A percentile compares a stretch with the other conserved stretches of the same genome.
phyloP scores from a whole-genome alignment of 2,329 filamentous ascomycete species.

The Aaosphaeria arxii region DNA sequence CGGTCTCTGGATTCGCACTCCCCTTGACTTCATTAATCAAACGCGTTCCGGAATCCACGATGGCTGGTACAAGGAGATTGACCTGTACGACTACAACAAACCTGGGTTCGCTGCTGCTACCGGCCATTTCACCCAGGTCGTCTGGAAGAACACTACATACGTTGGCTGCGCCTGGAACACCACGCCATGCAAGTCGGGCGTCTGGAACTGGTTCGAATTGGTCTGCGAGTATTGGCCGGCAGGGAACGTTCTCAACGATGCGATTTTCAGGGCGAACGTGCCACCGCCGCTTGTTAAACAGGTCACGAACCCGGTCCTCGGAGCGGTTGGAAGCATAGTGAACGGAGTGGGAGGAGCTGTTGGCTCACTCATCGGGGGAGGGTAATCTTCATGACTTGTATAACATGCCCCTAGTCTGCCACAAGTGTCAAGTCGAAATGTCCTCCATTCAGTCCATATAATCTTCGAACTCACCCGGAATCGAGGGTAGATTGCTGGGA shows the following conservation, averaged over 20 bases:
- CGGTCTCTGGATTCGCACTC: not conserved
- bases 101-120: slow-evolving; percentile 1
- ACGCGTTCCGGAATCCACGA: slow-evolving; percentile 2
- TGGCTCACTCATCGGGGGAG: no score
- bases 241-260: not conserved
- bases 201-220: not conserved
- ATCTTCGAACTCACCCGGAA: no score
- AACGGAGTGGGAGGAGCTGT: no score
- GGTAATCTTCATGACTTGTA: no score
- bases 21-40: slow-evolving; percentile 3
- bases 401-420: no score
- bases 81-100: slow-evolving; percentile 4
- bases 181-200: not conserved
- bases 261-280: not conserved
- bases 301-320: no score
- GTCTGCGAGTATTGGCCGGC: not conserved
- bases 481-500: no score
- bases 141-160: not conserved
- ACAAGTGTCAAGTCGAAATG: no score
- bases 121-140: not conserved
- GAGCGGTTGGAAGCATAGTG: no score
- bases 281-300: not conserved
- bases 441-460: no score
- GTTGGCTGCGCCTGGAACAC: slow-evolving; percentile 1
- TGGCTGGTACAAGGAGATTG: slow-evolving; percentile 4